Percentiles rank a stretch among this genome's conserved stretches.
These are phyloP conservation scores for Sanghuangporus weigelae DNA, from an alignment of 1,284 basidiomycete genomes.

Conservation along the genomic window DNA sequence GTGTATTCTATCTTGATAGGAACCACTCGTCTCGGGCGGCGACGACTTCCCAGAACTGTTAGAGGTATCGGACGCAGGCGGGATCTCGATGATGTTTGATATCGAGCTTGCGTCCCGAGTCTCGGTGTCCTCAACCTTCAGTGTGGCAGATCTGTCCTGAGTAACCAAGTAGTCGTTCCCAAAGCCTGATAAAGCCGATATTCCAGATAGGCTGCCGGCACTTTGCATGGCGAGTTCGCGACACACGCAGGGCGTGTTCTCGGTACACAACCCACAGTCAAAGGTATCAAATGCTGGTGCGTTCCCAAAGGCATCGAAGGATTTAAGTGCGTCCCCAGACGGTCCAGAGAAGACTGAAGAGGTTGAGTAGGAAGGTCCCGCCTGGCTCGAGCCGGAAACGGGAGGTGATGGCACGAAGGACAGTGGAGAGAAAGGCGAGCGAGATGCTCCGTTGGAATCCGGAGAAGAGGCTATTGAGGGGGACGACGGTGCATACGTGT, in stretches of 20 bases:
- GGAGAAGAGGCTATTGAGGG: conserved; percentile 51
- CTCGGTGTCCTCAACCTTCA: conserved; percentile 20
- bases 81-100: conserved; percentile 10
- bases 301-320: conserved; percentile 13
- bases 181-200: conserved; percentile 22
- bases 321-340: not conserved
- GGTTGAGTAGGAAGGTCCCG: conserved; percentile 30
- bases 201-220: conserved; percentile 13
- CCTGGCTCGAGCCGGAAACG: conserved; percentile 25
- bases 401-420: conserved; percentile 31
- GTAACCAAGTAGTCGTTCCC: conserved; percentile 21
- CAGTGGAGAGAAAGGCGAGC: conserved; percentile 42
- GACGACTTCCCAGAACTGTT: conserved; percentile 30
- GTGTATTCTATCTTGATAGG: conserved; percentile 73
- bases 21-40: conserved; percentile 70
- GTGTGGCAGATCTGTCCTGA: conserved; percentile 24
- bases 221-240: conserved; percentile 54
- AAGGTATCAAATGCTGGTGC: conserved; percentile 30
- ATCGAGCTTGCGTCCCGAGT: not conserved
- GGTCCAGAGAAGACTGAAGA: not conserved
- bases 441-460: conserved; percentile 39
- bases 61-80: not conserved
- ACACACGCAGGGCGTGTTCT: conserved; percentile 68
- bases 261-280: conserved; percentile 68
- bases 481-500: conserved; percentile 26